These are phyloP conservation scores for Flaveria ramosissima DNA, from an alignment of 129 eudicot species.

Conservation along the genomic window DNA sequence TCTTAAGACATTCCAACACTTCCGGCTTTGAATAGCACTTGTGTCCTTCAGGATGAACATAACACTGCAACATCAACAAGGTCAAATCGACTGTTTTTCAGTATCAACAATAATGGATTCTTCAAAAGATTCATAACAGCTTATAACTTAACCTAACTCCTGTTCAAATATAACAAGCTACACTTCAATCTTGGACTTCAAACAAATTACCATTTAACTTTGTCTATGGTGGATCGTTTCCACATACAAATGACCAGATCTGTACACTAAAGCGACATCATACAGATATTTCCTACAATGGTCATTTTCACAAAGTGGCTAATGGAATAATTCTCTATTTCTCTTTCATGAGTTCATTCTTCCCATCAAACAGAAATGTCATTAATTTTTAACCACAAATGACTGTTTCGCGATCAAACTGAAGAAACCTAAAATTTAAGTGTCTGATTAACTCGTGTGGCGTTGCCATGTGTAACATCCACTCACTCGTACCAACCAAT, in stretches of 20 bases:
- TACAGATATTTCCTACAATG: not conserved
- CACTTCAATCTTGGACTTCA: not conserved
- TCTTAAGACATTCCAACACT: constrained; percentile 45
- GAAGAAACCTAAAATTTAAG: no score
- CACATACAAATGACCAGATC: no score
- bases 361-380: not conserved
- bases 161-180: not conserved
- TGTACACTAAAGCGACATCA: not conserved
- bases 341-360: not conserved
- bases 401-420: no score
- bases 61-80: constrained; percentile 43
- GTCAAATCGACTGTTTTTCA: not conserved
- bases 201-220: not conserved
- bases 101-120: not conserved
- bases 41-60: constrained; percentile 41
- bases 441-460: no score
- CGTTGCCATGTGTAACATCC: no score
- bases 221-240: not conserved
- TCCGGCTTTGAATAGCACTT: constrained; percentile 56
- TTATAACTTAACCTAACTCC: not conserved
- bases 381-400: no score
- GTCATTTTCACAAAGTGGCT: not conserved
- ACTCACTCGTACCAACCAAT: no score
- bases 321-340: no score
- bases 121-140: not conserved